Base-by-base conservation (phyloP, 2,329 filamentous ascomycete species). In the Alternaria sp. region DNA sequence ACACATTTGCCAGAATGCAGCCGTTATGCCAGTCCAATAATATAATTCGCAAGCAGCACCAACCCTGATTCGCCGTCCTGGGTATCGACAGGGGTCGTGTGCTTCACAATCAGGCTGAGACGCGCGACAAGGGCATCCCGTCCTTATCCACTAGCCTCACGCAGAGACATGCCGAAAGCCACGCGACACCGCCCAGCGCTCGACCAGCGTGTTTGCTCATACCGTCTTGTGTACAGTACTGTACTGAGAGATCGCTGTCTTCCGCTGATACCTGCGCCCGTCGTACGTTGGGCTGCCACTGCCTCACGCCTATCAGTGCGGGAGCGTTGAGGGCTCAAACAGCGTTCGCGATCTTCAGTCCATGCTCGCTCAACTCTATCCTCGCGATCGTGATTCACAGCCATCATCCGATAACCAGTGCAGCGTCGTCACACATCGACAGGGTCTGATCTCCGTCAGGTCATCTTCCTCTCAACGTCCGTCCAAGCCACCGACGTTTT, bases 1-100 rank as follows among this genome's bases (percentile, higher is more conserved):
- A 65, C 61, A 70, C 46, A 73, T 70, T 55, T 69, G 70, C 67
- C 68, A 71, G 58, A 73, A 69, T 71, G 59, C 62, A 65, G 63
- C 67, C 61, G 64, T 62, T 53, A 65, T 66, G 62, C 65, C 60
- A 68, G 66, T 66, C 73, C 75, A 78, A 77, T 76, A 69, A 71
- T 65, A 75, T 72, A 77, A 75, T 73, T 69, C 68, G 51, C 65
- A 65, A 52, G 25, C 23, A 40, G 30, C 15, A 36, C 54, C 52
- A 25, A 9, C 28, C 47, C 63, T 73, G 66, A 77, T 78, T 76
- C 68, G 70, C 47, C 62, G 59, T 47, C 52, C 28, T 8, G 8
- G 6, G 13, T 40, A 52, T 52, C 9, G 49, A 25, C 43, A 54
- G 59, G 49, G 60, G 17, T 17, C 19, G 50, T 23, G 55, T 56